Conservation (phyloP, 208 protist genomes). For the Leishmania lainsoni region DNA sequence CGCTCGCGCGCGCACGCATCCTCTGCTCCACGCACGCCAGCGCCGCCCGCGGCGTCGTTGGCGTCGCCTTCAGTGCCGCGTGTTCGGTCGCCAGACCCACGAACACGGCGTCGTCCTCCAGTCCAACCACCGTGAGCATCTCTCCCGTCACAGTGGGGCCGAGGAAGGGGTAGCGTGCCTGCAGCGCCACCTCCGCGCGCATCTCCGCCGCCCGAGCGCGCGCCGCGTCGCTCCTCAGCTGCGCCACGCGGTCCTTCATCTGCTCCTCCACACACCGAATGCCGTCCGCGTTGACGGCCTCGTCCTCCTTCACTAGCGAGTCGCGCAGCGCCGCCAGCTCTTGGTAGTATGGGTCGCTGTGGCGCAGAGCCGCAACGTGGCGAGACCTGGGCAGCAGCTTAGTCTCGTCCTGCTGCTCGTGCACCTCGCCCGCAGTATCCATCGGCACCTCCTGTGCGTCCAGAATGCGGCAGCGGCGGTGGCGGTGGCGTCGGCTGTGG, state of each 20-base stretch:
- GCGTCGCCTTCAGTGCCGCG: neutral
- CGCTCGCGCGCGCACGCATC: conserved; percentile 15
- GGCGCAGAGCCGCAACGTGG: conserved; percentile 17
- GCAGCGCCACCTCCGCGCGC: no score
- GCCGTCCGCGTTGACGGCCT: conserved; percentile 27
- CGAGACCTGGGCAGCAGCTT: conserved; percentile 18
- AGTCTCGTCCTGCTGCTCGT: conserved; percentile 22
- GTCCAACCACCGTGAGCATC: conserved; percentile 11
- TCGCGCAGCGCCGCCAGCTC: conserved; percentile 45
- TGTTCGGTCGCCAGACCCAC: neutral
- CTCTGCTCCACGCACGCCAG: no score
- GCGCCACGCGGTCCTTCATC: conserved; percentile 41
- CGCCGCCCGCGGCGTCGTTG: conserved; percentile 11
- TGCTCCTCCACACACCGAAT: conserved; percentile 54
- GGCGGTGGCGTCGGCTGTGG: conserved; percentile 28
- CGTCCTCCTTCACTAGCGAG: conserved; percentile 36
- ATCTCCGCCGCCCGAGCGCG: no score
- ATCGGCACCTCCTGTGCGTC: conserved; percentile 22
- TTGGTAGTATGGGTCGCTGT: conserved; percentile 51
- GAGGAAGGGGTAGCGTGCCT: no score
- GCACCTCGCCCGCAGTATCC: conserved; percentile 21
- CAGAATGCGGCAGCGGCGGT: conserved; percentile 23
- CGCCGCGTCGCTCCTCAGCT: no score
- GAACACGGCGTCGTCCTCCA: conserved; percentile 2
- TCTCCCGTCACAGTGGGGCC: conserved; percentile 11